These are phyloP conservation scores for Mitragyna speciosa DNA, from an alignment of 257 asterid genomes.

Conservation along the genomic window DNA sequence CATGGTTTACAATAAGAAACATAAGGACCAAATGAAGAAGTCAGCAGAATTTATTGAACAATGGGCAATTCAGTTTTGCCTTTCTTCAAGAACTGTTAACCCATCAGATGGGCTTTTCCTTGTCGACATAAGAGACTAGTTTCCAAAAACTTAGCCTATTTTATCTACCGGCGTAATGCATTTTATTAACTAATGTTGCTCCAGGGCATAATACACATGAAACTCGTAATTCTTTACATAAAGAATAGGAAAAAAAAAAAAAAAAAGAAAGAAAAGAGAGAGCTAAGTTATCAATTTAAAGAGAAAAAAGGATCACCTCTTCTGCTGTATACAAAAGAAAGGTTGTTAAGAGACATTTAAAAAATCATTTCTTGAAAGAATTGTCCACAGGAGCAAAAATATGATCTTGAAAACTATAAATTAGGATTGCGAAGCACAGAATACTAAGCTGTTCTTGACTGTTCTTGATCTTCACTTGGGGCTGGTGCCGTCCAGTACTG, in stretches of 20 bases:
- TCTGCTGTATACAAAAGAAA: not conserved
- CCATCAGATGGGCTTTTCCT: not conserved
- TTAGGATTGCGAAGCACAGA: not conserved
- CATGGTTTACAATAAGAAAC: not conserved
- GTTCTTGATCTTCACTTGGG: constrained; percentile 32
- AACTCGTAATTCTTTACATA: not conserved
- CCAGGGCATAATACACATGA: not conserved
- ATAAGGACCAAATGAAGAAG: not conserved
- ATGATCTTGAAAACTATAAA: not conserved
- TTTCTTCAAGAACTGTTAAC: not conserved
- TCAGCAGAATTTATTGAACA: not conserved
- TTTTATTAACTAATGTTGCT: not conserved
- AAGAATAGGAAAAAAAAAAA: not conserved
- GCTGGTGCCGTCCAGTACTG: constrained; percentile 85
- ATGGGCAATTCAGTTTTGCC: too few relatives aligned
- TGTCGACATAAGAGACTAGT: not conserved
- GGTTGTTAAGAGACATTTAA: not conserved
- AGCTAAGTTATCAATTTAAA: not conserved
- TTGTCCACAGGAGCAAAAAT: constrained; percentile 21
- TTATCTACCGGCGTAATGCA: not conserved
- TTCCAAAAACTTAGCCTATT: not conserved
- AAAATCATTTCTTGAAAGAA: constrained; percentile 7
- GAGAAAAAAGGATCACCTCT: not conserved
- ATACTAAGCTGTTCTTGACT: constrained; percentile 36
- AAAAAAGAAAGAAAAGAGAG: too few relatives aligned